Evolutionary conservation across 352 stramenopile species (phyloP).

Genomic region (Pythium periplocum): DNA sequence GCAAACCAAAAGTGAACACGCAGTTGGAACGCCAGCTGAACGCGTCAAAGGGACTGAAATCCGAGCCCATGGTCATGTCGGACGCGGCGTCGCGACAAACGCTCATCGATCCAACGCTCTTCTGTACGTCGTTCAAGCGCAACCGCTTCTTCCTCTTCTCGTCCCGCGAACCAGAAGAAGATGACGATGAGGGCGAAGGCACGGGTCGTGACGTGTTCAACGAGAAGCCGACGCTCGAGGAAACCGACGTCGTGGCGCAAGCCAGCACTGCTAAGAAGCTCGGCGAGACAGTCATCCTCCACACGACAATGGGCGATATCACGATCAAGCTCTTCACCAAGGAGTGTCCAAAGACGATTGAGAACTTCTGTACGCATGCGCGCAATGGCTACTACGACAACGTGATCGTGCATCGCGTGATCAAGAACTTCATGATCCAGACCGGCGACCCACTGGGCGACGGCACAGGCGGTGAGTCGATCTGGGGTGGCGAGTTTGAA

Average conservation of each 20-base stretch:
- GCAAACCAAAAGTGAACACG: constrained; percentile 93
- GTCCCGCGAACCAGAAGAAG: constrained; percentile 88
- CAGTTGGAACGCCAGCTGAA: constrained; percentile 90
- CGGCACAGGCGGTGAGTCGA: constrained; percentile 97
- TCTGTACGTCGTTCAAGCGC: constrained; percentile 86
- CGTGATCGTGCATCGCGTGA: constrained; percentile 98
- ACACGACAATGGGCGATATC: constrained; percentile 99
- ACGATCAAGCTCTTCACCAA: constrained; percentile 95
- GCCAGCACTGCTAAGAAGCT: constrained; percentile 55
- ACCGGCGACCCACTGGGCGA: constrained; percentile 94
- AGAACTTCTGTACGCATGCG: constrained; percentile 98
- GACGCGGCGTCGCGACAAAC: constrained; percentile 38
- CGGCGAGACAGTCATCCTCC: constrained; percentile 87
- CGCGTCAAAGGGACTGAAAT: constrained; percentile 38
- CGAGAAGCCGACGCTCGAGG: constrained; percentile 95
- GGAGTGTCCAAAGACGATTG: constrained; percentile 92
- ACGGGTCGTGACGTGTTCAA: constrained; percentile 96
- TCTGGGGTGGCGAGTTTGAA: constrained; percentile 99
- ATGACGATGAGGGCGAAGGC: constrained; percentile 37
- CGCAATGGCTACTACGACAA: constrained; percentile 98
- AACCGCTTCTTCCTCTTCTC: constrained; percentile 98
- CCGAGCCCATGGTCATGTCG: constrained; percentile 56
- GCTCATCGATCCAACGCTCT: constrained; percentile 79
- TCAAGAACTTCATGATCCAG: constrained; percentile 99
- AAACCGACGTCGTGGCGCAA: constrained; percentile 83